Percentiles rank a stretch among this genome's conserved stretches.
phyloP scores from a whole-genome alignment of 2,329 filamentous ascomycete species.

The Aureobasidium sp. region DNA sequence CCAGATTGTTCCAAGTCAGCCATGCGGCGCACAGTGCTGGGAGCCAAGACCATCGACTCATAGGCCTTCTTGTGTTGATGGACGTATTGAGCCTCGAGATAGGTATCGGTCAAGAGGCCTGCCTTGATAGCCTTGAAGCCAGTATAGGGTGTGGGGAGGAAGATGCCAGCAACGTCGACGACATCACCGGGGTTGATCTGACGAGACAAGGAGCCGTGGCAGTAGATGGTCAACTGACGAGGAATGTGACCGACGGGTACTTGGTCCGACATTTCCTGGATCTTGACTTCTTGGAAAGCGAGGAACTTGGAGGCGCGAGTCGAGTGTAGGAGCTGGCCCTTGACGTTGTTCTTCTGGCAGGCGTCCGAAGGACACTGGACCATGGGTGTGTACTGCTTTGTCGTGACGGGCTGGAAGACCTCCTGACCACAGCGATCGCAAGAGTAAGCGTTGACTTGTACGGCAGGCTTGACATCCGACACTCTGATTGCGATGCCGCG shows the following conservation, averaged over 20 bases:
- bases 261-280: slow-evolving; percentile 98
- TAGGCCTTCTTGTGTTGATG: slow-evolving; percentile 98
- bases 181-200: slow-evolving; percentile 90
- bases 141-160: slow-evolving; percentile 96
- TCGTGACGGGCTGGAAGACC: slow-evolving; percentile 90
- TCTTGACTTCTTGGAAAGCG: slow-evolving; percentile 96
- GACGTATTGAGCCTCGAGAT: slow-evolving; percentile 88
- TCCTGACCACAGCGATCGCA: slow-evolving; percentile 95
- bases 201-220: slow-evolving; percentile 76
- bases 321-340: slow-evolving; percentile 81
- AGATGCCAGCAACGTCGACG: slow-evolving; percentile 88
- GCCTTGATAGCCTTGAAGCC: slow-evolving; percentile 96
- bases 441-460: slow-evolving; percentile 96
- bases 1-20: slow-evolving; percentile 77
- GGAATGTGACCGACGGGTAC: slow-evolving; percentile 97
- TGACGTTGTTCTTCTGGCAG: slow-evolving; percentile 82
- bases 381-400: slow-evolving; percentile 84
- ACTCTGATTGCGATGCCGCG: slow-evolving; percentile 91
- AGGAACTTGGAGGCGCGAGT: slow-evolving; percentile 95
- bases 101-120: slow-evolving; percentile 93
- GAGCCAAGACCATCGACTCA: slow-evolving; percentile 80
- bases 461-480: slow-evolving; percentile 92
- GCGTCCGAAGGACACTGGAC: slow-evolving; percentile 82
- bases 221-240: slow-evolving; percentile 79
- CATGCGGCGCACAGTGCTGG: slow-evolving; percentile 71